phyloP scores from a whole-genome alignment of 2,329 filamentous ascomycete genomes.

The Sporothrix mexicana region DNA sequence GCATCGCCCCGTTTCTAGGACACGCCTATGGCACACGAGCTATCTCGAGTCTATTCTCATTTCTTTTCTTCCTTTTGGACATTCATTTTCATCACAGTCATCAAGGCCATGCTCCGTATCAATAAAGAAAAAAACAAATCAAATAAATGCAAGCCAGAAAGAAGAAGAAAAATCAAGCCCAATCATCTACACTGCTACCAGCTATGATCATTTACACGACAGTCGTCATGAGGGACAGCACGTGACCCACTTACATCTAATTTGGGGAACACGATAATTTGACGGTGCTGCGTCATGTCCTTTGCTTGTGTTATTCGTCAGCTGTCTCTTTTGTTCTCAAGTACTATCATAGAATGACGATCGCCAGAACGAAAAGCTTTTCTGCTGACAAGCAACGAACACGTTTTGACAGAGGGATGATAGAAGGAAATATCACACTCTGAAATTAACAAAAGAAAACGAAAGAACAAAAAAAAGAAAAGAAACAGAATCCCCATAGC shows the following conservation, averaged over 20 bases:
- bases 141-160: no score
- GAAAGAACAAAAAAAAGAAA: neutral
- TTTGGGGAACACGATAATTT: neutral
- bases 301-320: neutral
- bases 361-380: neutral
- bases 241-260: conserved; percentile 10
- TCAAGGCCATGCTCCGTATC: no score
- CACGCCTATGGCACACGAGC: neutral
- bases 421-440: neutral
- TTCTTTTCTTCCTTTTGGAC: neutral
- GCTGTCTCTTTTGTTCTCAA: neutral
- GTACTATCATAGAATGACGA: conserved; percentile 5
- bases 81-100: neutral
- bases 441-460: neutral
- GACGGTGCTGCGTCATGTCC: neutral
- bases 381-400: neutral
- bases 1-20: neutral
- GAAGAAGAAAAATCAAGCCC: neutral
- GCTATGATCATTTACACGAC: neutral
- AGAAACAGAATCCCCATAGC: neutral
- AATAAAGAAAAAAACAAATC: neutral
- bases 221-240: conserved; percentile 10
- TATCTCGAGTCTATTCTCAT: neutral
- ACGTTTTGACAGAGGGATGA: no score
- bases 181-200: neutral